Evolutionary conservation across 352 stramenopile species (phyloP), one percentile per base, ranked within the genome.

Genomic region (Phytophthora sp.): DNA sequence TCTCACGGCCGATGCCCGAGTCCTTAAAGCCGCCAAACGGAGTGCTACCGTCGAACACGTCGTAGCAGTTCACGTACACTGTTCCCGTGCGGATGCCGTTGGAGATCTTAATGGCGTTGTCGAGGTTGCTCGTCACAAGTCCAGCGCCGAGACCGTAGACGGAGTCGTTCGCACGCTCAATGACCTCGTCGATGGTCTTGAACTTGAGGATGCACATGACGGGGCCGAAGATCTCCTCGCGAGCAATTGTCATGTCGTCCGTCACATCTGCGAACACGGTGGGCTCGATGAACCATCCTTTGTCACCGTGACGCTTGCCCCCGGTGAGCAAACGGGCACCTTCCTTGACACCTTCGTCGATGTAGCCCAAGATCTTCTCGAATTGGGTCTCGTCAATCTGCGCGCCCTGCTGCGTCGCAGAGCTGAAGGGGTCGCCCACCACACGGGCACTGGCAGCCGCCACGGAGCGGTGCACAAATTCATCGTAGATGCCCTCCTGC

Each of bases 11-110:
- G 33, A 94, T 74, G 29, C 89, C 89, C 20, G 84, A 94, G 73
- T 95, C 77, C 85, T 96, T 95, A 72, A 86, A 94, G 24, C 90
- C 90, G 18, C 89, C 90, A 55, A 95, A 97, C n/a, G 86, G 82
- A 47, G 95, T 90, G 57, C 87, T 83, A 12, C 73, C 66, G 55
- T 97, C 92, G 23, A 96, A 93, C 21, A 96, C 67, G 52, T 97
- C 80, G 77, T 98, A 98, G 73, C 85, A 97, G 80, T 98, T 99
- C 15, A 98, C 84, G 67, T 95, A 97, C 38, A 98, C 90, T 11
- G 97, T 97, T 24, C 96, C 95, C 54, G 82, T 79, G 44, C 97
- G 86, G 7, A 99, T 75, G 7, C 70, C 76, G 57, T 96, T 89
- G 47, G 90, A 86, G 63, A 98, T 88, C 56, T 91, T 83, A 66